Base-by-base conservation (phyloP, 2,329 filamentous ascomycete genomes). In the Aspergillus pseudotamarii region DNA sequence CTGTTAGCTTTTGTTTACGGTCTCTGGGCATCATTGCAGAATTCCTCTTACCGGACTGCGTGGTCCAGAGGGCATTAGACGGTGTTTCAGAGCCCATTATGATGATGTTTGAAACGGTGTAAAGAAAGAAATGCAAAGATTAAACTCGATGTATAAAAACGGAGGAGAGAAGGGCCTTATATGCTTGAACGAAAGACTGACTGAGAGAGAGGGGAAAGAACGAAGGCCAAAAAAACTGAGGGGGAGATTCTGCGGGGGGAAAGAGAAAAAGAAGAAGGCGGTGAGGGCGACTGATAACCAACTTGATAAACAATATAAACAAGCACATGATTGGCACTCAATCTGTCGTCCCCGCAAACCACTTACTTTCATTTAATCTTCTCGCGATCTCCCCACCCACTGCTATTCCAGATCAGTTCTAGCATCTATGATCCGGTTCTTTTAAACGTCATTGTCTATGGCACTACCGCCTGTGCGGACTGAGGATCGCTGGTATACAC, bases 31-130 rank as follows among this genome's bases (percentile, higher is more conserved):
- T 62, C 51, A 53, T 32, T 62, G 46, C 23, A 51, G 54, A 30
- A 26, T 26, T 46, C 38, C 14, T 65, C 68, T 64, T 69, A 78
- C 77, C 76, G 48, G 76, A 72, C 68, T 78, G 72, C 6, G 75
- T 72, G 32, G 74, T 73, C 77, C 76, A 79, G 55, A 69, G 68
- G 26, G 72, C 56, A 21, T 70, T 66, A 56, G 66, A 64, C 50
- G 69, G 65, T 34, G 65, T 56, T 62, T 77, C 69, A 30, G 74
- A 76, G 41, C 70, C 69, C 75, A 78, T 77, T 50, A 26, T 68
- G 48, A 30, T 26, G 55, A 34, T 57, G 21, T 23, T 21, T 11
- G 26, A 26, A 50, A 56, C 45, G 16, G 45, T 32, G 54, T n/a
- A 48, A 14, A 19, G 32, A 23, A 32, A 51, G 59, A 57, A 43